These are phyloP conservation scores for Nakazawaea anatomiae DNA, from an alignment of 805 yeast genomes.

Conservation along the genomic window DNA sequence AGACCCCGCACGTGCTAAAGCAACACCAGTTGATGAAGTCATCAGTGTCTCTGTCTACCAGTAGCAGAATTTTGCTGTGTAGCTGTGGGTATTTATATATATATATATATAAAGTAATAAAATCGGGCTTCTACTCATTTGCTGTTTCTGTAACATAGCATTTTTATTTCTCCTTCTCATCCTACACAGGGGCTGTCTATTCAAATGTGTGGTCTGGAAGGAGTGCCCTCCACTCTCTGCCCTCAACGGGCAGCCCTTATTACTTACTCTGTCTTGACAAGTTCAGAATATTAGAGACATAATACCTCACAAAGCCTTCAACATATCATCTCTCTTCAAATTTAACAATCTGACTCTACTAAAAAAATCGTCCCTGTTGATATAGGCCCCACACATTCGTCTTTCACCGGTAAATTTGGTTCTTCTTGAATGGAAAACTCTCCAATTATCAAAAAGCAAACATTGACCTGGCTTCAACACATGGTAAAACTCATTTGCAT, in stretches of 20 bases:
- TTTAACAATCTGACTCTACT: slow-evolving; percentile 38
- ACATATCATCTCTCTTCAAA: slow-evolving; percentile 41
- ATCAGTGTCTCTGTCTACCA: background rate
- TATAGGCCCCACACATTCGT: slow-evolving; percentile 69
- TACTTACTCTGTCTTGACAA: no score
- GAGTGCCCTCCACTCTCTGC: no score
- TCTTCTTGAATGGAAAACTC: slow-evolving; percentile 65
- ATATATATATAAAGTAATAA: no score
- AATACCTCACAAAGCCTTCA: slow-evolving; percentile 19
- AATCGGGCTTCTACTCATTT: no score
- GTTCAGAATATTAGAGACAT: background rate
- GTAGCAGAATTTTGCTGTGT: no score
- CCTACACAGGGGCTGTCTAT: background rate
- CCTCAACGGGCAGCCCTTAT: no score
- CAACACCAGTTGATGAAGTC: background rate
- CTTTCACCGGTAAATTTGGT: slow-evolving; percentile 62
- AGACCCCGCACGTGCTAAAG: background rate
- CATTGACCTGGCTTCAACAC: slow-evolving; percentile 61
- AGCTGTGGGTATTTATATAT: no score
- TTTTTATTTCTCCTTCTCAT: background rate
- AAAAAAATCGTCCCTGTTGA: slow-evolving; percentile 61
- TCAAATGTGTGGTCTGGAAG: background rate
- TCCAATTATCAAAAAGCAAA: slow-evolving; percentile 67
- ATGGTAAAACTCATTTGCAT: slow-evolving; percentile 45
- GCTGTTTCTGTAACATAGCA: background rate